Base-by-base conservation (phyloP, 139 green algal genomes). In the Tetradesmus lagerheimii region DNA sequence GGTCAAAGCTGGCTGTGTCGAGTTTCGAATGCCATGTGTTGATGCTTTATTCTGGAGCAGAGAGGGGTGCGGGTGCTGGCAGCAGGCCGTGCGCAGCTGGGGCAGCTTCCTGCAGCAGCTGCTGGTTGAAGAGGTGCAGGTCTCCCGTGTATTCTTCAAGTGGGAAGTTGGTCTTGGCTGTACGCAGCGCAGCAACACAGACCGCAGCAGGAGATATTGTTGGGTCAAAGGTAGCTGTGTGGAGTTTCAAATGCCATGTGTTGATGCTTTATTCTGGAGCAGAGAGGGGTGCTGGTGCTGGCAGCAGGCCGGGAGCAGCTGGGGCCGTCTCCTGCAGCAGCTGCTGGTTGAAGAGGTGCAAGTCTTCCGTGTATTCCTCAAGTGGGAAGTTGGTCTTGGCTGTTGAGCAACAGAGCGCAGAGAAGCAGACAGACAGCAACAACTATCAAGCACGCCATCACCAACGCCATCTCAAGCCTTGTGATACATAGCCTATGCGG, bases 91-190 rank as follows among this genome's bases (percentile, higher is more conserved):
- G 75, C 18, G 34, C 25, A 9, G 80, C 14, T 43, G 43, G n/a
- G 31, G 37, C 25, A 25, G 38, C 53, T 23, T 86, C 38, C 31
- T 53, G 83, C 83, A 80, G 83, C 76, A 57, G 38, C 83, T 79
- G 83, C 35, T 64, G n/a, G 35, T 80, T 75, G 81, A 78, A 87
- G 1, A 47, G 16, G 64, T 37, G 47, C 20, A 89, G 41, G 35
- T 89, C 62, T 9, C 35, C 53, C 27, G 50, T n/a, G 38, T 90
- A 86, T 0, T 86, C 77, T 8, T 64, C 47, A 14, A 90, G 35
- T 14, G 87, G 87, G 77, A 86, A 90, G 87, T 90, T 90, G 76
- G 87, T 90, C 76, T 90, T 90, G 78, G 87, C 87, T 86, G 87
- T 50, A 80, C 4, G 43, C 29, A 34, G 1, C 37, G 15, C 35